Evolutionary conservation across 257 asterid genomes (phyloP).

Genomic region (Solanum medicagineum): DNA sequence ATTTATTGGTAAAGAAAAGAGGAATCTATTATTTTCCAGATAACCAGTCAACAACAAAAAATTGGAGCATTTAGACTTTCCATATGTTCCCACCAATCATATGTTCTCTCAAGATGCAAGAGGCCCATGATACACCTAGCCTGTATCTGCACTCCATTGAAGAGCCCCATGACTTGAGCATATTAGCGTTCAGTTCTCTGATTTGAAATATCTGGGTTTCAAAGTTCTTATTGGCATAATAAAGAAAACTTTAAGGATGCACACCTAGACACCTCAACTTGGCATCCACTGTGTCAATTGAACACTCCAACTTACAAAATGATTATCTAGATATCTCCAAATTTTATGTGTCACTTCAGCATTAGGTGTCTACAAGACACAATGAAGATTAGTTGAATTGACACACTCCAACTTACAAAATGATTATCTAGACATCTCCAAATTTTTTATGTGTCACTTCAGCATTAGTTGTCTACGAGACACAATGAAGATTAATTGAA

Average conservation of each 20-base stretch:
- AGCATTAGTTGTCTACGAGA: not conserved
- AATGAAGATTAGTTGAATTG: not conserved
- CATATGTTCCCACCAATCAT: not conserved
- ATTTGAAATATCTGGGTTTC: not conserved
- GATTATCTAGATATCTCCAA: not conserved
- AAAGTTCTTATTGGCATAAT: not conserved
- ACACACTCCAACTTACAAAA: not conserved
- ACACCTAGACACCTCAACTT: not conserved
- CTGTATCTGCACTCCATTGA: not conserved
- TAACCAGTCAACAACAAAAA: not conserved
- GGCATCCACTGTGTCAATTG: not conserved
- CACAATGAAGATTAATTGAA: not conserved
- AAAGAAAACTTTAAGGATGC: not conserved
- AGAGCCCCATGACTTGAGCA: not conserved
- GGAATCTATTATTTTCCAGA: not conserved
- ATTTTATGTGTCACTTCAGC: not conserved
- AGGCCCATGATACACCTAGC: not conserved
- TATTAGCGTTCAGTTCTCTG: not conserved
- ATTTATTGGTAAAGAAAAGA: not conserved
- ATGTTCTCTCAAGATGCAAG: not conserved
- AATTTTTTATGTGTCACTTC: not conserved
- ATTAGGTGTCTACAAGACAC: not conserved
- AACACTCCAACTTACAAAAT: not conserved
- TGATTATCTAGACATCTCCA: not conserved
- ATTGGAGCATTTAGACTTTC: not conserved